Base-by-base conservation (phyloP, 345 rosid genomes). In the Sisymbrium altissimum region DNA sequence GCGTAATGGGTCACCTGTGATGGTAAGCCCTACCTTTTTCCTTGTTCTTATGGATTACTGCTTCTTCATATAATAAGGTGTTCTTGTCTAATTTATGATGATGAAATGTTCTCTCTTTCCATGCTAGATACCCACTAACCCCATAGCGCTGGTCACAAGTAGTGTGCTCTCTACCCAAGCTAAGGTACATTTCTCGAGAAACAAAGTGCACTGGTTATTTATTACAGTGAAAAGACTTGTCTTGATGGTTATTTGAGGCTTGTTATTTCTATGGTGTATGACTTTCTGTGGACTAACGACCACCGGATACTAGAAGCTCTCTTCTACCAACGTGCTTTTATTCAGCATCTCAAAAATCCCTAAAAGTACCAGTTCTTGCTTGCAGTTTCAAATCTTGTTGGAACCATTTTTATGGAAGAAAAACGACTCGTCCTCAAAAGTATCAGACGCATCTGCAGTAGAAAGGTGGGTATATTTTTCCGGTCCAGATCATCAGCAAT, bases 341-440 rank as follows among this genome's bases (percentile, higher is more conserved):
- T 52, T 45, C 66, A 38, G n/a, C 14, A 12, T 44, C 32, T 25
- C 41, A 69, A 36, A 62, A 17, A 9, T 30, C 27, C 11, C 23
- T 71, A 40, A 64, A 58, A 2, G 8, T 48, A 23, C 27, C n/a
- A 40, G 64, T 7, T 60, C 71, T 75, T 23, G 29, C 32, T 71
- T 86, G 72, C 86, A 91, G 94, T 52, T 87, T 77, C 84, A 84
- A 73, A 79, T 91, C 59, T 80, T 91, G 63, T 43, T 89, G 75
- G 95, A 91, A 72, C 97, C 92, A 18, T 78, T 91, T 74, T 66
- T 88, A 54, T 91, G 97, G 97, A 88, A 85, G 86, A 86, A 80
- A 77, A 79, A 71, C 3, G 84, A 74, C 62, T 72, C 35, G 8
- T 45, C 80, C 11, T 72, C 91, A 64, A 76, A 77, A 73, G 81